Percentiles rank a stretch among this genome's conserved stretches.
Evolutionary conservation across 2,329 filamentous ascomycete genomes (phyloP).

Genomic region (Colletotrichum viniferum): DNA sequence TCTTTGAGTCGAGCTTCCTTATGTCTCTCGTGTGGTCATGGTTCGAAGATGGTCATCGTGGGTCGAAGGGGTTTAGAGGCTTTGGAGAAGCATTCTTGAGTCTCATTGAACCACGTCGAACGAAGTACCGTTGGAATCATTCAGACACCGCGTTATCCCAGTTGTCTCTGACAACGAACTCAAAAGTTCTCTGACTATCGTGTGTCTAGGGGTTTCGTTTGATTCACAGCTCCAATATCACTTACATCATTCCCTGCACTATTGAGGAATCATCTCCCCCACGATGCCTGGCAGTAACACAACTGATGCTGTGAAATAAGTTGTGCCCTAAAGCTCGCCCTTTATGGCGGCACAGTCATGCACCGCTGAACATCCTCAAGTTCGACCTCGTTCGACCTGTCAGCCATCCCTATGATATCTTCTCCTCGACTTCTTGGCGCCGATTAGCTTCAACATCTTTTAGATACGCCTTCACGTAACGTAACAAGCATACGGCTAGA

Average conservation of each 20-base stretch:
- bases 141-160: not conserved
- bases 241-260: not conserved
- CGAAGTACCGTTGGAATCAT: not conserved
- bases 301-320: not conserved
- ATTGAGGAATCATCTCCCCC: not conserved
- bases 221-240: not conserved
- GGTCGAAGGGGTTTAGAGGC: not conserved
- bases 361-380: not conserved
- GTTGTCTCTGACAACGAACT: not conserved
- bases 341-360: not conserved
- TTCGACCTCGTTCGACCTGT: not conserved
- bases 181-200: not conserved
- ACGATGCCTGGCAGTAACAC: not conserved
- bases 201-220: not conserved
- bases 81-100: not conserved
- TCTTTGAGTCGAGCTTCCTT: slow-evolving; percentile 31
- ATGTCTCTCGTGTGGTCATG: not conserved
- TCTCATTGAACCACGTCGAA: not conserved
- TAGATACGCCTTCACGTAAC: not conserved
- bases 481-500: not conserved
- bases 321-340: not conserved
- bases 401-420: not conserved
- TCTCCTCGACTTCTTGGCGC: not conserved
- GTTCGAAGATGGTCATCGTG: not conserved
- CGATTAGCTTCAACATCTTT: not conserved